phyloP scores from a whole-genome alignment of 805 yeast genomes.

The Hanseniaspora clermontiae region DNA sequence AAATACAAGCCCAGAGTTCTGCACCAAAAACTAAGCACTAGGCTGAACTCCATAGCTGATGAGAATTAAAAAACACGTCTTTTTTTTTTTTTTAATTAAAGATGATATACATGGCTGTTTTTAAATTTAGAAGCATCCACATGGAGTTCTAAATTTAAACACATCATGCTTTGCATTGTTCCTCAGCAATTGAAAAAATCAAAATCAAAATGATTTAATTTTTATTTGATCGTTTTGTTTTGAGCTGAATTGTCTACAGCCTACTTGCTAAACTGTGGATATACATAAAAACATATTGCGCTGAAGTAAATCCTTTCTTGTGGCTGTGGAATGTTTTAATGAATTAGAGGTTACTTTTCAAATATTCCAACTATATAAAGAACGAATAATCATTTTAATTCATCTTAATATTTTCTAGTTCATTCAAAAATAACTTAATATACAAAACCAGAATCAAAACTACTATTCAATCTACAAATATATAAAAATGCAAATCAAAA shows the following conservation, averaged over 20 bases:
- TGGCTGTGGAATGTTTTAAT: no score
- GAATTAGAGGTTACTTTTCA: no score
- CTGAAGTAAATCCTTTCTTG: no score
- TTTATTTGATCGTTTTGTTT: not conserved
- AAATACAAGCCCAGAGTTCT: not conserved
- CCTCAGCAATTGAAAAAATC: no score
- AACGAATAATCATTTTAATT: no score
- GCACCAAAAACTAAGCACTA: not conserved
- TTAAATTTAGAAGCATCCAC: not conserved
- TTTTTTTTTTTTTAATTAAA: no score
- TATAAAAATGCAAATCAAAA: constrained; percentile 31
- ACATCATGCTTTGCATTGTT: not conserved
- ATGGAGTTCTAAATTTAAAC: not conserved
- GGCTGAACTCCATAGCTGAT: not conserved
- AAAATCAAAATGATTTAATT: not conserved
- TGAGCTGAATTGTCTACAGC: not conserved
- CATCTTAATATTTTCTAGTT: no score
- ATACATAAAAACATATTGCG: not conserved
- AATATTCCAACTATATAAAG: no score
- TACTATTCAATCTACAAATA: not conserved
- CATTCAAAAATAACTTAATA: no score
- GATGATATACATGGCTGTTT: not conserved
- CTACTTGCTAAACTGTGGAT: not conserved
- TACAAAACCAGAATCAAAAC: not conserved
- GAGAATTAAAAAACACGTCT: not conserved